A percentile compares a stretch with the other conserved stretches of the same genome.
phyloP scores from a whole-genome alignment of 345 rosid species.

The Hypericum androsaemum region DNA sequence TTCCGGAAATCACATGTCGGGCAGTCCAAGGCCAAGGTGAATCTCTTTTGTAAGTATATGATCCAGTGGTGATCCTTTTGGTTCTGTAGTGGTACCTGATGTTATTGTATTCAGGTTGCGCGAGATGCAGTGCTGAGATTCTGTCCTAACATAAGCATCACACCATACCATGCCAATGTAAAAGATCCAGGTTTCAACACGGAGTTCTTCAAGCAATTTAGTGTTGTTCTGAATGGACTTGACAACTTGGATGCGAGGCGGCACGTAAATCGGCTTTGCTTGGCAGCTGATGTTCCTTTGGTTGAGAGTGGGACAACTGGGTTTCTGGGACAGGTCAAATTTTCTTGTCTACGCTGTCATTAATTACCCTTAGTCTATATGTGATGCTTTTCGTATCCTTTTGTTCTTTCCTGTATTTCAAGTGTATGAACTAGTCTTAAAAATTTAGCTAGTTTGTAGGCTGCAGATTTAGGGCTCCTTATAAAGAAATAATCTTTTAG shows the following conservation, averaged over 20 bases:
- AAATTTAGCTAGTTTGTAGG: no score
- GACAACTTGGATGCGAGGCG: constrained; percentile 97
- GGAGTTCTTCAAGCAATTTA: constrained; percentile 88
- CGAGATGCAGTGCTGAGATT: constrained; percentile 91
- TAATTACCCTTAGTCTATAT: background rate
- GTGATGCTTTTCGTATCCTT: constrained; percentile 2
- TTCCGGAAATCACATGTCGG: constrained; percentile 94
- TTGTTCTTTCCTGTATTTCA: background rate
- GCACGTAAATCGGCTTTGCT: constrained; percentile 96
- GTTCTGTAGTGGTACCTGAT: background rate
- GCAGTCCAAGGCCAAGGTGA: constrained; percentile 91
- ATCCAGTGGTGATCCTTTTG: background rate
- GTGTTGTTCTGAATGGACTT: constrained; percentile 90
- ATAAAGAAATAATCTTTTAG: no score
- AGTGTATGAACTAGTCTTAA: background rate
- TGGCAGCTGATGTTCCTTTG: constrained; percentile 91
- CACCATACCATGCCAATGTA: constrained; percentile 83
- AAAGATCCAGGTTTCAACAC: constrained; percentile 72
- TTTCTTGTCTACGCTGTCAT: background rate
- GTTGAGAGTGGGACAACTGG: constrained; percentile 99
- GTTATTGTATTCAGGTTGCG: constrained; percentile 59
- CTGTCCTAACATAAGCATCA: constrained; percentile 75
- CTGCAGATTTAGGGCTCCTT: no score
- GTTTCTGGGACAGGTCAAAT: constrained; percentile 88
- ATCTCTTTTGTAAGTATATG: constrained; percentile 1